Evolutionary conservation across 1,284 basidiomycete species (phyloP).

Genomic region (Leccinum fallax): DNA sequence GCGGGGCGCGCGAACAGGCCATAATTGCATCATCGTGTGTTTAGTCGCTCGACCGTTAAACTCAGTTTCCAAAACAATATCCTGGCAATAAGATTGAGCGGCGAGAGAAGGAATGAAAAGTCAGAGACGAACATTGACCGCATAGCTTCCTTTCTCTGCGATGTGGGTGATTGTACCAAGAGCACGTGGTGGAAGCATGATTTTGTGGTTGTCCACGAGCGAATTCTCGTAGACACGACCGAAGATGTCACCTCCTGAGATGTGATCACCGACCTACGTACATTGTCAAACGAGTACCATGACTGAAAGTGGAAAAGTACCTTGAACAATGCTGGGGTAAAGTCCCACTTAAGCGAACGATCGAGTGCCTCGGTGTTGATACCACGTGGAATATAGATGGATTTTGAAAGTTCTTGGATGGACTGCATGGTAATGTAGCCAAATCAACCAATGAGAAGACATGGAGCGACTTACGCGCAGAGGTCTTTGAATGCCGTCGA

Average conservation of each 20-base stretch:
- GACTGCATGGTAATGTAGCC: slow-evolving; percentile 51
- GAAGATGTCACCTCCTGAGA: slow-evolving; percentile 96
- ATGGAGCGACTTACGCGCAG: slow-evolving; percentile 58
- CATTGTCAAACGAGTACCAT: slow-evolving; percentile 18
- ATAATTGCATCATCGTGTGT: slow-evolving; percentile 97
- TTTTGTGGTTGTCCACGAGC: slow-evolving; percentile 94
- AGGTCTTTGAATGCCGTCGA: slow-evolving; percentile 96
- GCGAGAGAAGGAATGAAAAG: slow-evolving; percentile 1
- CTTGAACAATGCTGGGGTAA: slow-evolving; percentile 84
- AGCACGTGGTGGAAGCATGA: slow-evolving; percentile 93
- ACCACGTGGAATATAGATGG: slow-evolving; percentile 98
- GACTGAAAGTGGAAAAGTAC: slow-evolving; percentile 39
- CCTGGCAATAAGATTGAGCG: slow-evolving; percentile 48
- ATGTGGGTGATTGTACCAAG: slow-evolving; percentile 95
- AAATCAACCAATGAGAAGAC: slow-evolving; percentile 11
- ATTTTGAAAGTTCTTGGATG: slow-evolving; percentile 95
- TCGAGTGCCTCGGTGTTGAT: slow-evolving; percentile 98
- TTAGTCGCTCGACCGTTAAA: slow-evolving; percentile 95
- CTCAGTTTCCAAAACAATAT: slow-evolving; percentile 95
- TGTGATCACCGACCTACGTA: slow-evolving; percentile 88
- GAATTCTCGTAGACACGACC: slow-evolving; percentile 98
- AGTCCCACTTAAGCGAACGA: slow-evolving; percentile 92
- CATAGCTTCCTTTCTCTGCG: slow-evolving; percentile 94
- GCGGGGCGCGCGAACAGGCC: slow-evolving; percentile 98
- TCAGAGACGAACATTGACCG: slow-evolving; percentile 72